phyloP scores from a whole-genome alignment of 768 basidiomycete genomes.

The Kwoniella dejecticola region DNA sequence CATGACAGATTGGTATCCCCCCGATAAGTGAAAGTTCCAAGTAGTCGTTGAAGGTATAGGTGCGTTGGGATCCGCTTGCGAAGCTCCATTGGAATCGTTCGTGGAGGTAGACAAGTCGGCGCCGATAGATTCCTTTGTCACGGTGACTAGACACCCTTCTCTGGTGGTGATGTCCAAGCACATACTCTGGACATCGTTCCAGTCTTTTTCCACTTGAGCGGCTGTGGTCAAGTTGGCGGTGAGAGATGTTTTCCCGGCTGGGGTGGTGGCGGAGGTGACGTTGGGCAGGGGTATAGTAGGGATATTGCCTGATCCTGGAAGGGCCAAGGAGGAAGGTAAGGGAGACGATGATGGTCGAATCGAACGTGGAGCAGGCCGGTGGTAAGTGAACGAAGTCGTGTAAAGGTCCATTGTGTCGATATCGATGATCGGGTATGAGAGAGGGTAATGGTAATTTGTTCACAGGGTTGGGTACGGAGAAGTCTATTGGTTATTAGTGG shows the following conservation, averaged over 20 bases:
- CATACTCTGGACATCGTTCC: slow-evolving; percentile 76
- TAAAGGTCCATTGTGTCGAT: slow-evolving; percentile 79
- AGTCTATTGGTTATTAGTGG: no score
- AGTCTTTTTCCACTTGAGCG: slow-evolving; percentile 59
- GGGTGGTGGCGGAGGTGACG: slow-evolving; percentile 27
- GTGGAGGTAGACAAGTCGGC: slow-evolving; percentile 7
- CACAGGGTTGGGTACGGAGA: no score
- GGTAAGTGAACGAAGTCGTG: slow-evolving; percentile 90
- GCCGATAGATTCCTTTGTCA: slow-evolving; percentile 60
- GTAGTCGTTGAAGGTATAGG: slow-evolving; percentile 28
- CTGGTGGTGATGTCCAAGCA: slow-evolving; percentile 75
- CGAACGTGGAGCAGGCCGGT: slow-evolving; percentile 68
- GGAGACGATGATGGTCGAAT: slow-evolving; percentile 38
- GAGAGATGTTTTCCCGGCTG: slow-evolving; percentile 17
- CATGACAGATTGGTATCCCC: slow-evolving; percentile 91
- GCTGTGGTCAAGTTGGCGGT: slow-evolving; percentile 15
- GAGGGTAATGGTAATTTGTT: background rate
- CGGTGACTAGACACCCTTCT: slow-evolving; percentile 82
- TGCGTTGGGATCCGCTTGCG: slow-evolving; percentile 13
- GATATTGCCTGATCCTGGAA: slow-evolving; percentile 24
- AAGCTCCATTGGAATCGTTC: background rate
- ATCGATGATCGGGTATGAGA: background rate
- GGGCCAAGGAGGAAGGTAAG: slow-evolving; percentile 18
- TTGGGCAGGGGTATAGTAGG: slow-evolving; percentile 29
- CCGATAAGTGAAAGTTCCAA: slow-evolving; percentile 86